Evolutionary conservation across 805 yeast genomes (phyloP).

Genomic region (Lipomyces anomalus): DNA sequence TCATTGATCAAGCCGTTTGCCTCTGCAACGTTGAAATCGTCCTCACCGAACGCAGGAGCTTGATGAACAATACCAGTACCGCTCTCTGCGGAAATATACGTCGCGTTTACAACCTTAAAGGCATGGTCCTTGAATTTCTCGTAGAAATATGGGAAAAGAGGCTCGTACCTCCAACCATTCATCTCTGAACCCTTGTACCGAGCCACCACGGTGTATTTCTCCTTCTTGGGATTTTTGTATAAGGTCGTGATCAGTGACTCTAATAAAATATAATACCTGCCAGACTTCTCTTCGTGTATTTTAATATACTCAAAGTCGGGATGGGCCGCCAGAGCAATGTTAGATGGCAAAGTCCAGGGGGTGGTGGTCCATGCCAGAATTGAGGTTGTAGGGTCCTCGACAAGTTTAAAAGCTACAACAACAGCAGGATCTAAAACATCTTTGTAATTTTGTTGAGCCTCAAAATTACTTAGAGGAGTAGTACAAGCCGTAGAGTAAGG

Average conservation of each 20-base stretch:
- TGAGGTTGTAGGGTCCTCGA: conserved; percentile 72
- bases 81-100: conserved; percentile 83
- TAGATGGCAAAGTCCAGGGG: conserved; percentile 98
- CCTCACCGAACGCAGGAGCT: conserved; percentile 99
- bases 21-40: conserved; percentile 81
- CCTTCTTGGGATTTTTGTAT: conserved; percentile 92
- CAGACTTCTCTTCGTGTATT: conserved; percentile 82
- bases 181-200: conserved; percentile 73
- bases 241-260: conserved; percentile 77
- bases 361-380: conserved; percentile 99
- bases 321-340: conserved; percentile 85
- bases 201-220: conserved; percentile 77
- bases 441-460: conserved; percentile 97
- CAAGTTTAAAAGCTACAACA: conserved; percentile 78
- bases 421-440: conserved; percentile 97
- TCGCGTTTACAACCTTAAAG: conserved; percentile 75
- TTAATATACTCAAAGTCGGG: conserved; percentile 88
- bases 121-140: conserved; percentile 71
- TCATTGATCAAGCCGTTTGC: conserved; percentile 69
- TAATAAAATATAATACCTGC: conserved; percentile 72
- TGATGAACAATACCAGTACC: conserved; percentile 99
- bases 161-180: conserved; percentile 73
- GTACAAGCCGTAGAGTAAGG: conserved; percentile 98
- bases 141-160: conserved; percentile 75
- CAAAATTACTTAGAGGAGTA: conserved; percentile 94